These are phyloP conservation scores for Chalaropsis ovoidea DNA, from an alignment of 2,329 filamentous ascomycete genomes.

Conservation along the genomic window DNA sequence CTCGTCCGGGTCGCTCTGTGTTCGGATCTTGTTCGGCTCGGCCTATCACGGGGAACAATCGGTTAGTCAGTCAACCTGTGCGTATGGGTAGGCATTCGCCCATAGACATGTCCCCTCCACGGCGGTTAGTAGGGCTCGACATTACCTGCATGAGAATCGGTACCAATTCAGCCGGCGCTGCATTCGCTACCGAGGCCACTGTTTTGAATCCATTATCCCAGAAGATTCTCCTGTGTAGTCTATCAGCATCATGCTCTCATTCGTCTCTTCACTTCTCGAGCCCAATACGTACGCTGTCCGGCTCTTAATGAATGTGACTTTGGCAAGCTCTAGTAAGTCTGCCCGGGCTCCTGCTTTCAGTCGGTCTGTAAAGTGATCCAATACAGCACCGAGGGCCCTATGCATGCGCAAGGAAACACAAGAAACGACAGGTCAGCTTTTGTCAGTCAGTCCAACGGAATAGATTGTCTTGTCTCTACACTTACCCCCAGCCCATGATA, in stretches of 20 bases:
- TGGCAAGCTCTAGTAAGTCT: conserved; percentile 59
- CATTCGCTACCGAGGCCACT: conserved; percentile 57
- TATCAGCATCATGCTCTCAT: too few species aligned
- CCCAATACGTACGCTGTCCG: conserved; percentile 49
- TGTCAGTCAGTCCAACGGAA: neutral
- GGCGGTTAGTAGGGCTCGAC: conserved; percentile 17
- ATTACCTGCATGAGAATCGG: conserved; percentile 61
- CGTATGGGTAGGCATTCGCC: neutral
- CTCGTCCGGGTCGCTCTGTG: conserved; percentile 45
- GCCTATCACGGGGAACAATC: conserved; percentile 40
- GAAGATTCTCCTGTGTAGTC: conserved; percentile 45
- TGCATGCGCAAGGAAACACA: neutral
- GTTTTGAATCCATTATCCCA: conserved; percentile 68
- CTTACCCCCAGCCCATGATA: conserved; percentile 61
- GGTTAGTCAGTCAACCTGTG: neutral
- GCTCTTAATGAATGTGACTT: conserved; percentile 66
- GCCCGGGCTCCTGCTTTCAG: conserved; percentile 61
- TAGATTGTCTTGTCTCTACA: conserved; percentile 22
- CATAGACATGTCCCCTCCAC: neutral
- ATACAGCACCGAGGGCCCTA: conserved; percentile 57
- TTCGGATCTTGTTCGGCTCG: conserved; percentile 54
- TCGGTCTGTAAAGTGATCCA: conserved; percentile 67
- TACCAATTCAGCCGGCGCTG: conserved; percentile 55
- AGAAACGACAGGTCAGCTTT: neutral
- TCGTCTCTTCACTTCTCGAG: neutral